phyloP scores from a whole-genome alignment of 1,284 basidiomycete species.

The Fereydounia khargensis region DNA sequence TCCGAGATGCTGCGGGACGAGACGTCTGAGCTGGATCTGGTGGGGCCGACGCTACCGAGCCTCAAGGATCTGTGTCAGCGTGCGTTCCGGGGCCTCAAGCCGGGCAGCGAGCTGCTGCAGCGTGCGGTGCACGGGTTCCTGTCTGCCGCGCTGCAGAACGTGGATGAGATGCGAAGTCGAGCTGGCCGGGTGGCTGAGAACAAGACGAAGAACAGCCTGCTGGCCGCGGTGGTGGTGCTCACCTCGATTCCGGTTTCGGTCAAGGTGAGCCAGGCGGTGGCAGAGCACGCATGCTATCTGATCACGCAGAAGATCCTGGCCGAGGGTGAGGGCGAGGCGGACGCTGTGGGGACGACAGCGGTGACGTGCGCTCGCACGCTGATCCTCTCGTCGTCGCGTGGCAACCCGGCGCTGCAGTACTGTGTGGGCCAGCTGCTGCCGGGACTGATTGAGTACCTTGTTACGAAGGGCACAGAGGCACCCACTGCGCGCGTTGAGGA shows the following conservation, averaged over 20 bases:
- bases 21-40: constrained; percentile 36
- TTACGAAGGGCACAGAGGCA: constrained; percentile 60
- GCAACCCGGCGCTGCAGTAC: constrained; percentile 69
- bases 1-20: constrained; percentile 63
- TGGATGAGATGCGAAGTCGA: constrained; percentile 74
- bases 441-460: constrained; percentile 74
- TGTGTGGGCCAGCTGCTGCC: constrained; percentile 74
- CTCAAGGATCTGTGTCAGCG: constrained; percentile 45
- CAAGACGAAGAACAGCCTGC: constrained; percentile 87
- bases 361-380: constrained; percentile 79
- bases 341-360: constrained; percentile 70
- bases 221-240: constrained; percentile 79
- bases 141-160: constrained; percentile 76
- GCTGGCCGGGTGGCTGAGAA: constrained; percentile 72
- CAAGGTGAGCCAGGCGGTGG: constrained; percentile 70
- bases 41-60: constrained; percentile 36
- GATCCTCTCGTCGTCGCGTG: constrained; percentile 61
- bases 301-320: constrained; percentile 71
- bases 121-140: constrained; percentile 76
- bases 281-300: constrained; percentile 81
- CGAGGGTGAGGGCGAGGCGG: constrained; percentile 64
- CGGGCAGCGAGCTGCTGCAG: constrained; percentile 56
- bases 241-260: constrained; percentile 72
- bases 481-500: constrained; percentile 66
- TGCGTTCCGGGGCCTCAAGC: constrained; percentile 43